A percentile compares a stretch with the other conserved stretches of the same genome.
Conservation (phyloP, 116 monocot species). For the Dioscorea cayenensis region DNA sequence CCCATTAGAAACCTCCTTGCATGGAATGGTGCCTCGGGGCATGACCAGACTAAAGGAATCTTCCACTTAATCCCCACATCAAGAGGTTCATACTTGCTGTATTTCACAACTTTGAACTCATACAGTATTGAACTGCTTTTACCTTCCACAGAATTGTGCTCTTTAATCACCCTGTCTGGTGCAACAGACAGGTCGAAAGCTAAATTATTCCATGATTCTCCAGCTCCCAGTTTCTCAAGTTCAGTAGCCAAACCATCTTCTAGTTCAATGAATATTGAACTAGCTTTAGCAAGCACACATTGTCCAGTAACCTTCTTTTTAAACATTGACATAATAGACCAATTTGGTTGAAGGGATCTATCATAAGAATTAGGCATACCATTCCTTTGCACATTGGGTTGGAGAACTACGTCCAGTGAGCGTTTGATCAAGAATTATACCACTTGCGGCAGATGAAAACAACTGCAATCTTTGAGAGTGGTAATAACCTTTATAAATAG, state of each 20-base stretch:
- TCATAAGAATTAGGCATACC: slow-evolving; percentile 8
- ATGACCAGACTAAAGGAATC: slow-evolving; percentile 57
- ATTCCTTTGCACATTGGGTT: slow-evolving; percentile 35
- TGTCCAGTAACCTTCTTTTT: slow-evolving; percentile 45
- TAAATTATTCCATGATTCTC: slow-evolving; percentile 25
- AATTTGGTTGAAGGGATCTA: slow-evolving; percentile 58
- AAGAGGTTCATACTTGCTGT: slow-evolving; percentile 31
- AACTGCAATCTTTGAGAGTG: slow-evolving; percentile 81
- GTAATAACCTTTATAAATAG: slow-evolving; percentile 81
- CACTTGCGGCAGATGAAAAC: slow-evolving; percentile 32
- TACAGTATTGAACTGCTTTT: slow-evolving; percentile 37
- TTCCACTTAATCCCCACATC: slow-evolving; percentile 87
- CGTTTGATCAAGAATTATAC: slow-evolving; percentile 70
- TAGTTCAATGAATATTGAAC: slow-evolving; percentile 63
- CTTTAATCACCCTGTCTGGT: slow-evolving; percentile 46
- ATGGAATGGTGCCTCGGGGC: slow-evolving; percentile 46
- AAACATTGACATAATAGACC: slow-evolving; percentile 79
- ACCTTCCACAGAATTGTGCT: slow-evolving; percentile 17
- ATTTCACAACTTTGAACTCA: slow-evolving; percentile 41
- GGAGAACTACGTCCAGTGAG: slow-evolving; percentile 73
- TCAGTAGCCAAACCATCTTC: slow-evolving; percentile 50
- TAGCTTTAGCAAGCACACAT: slow-evolving; percentile 61
- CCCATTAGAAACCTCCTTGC: slow-evolving; percentile 90
- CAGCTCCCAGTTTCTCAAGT: slow-evolving; percentile 35
- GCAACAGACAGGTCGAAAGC: slow-evolving; percentile 44